A percentile compares a stretch with the other conserved stretches of the same genome.
These are phyloP conservation scores for Diaporthe sp. DNA, from an alignment of 2,329 filamentous ascomycete genomes.

Conservation along the genomic window DNA sequence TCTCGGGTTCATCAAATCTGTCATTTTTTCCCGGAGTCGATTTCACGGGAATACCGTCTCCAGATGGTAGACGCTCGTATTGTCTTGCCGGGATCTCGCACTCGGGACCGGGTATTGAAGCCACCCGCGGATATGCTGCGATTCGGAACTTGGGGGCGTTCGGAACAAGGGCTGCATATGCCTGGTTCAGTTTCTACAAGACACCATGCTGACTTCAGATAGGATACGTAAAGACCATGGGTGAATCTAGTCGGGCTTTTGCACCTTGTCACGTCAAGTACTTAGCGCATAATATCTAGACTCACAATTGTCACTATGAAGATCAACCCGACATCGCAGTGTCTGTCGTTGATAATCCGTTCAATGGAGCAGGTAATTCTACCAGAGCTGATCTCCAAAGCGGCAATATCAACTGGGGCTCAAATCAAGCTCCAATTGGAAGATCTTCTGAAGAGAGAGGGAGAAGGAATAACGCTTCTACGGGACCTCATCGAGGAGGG, in stretches of 20 bases:
- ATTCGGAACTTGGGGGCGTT: not conserved
- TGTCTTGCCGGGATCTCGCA: not conserved
- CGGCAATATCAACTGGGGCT: not conserved
- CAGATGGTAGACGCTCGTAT: not conserved
- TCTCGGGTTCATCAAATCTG: not conserved
- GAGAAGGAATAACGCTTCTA: not conserved
- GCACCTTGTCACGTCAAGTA: not conserved
- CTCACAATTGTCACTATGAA: not conserved
- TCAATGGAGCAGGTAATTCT: not conserved
- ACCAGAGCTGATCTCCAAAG: not conserved
- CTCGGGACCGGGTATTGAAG: not conserved
- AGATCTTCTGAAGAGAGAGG: not conserved
- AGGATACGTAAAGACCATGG: not conserved
- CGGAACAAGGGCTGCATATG: not conserved
- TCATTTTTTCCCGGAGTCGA: not conserved
- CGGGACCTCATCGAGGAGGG: not conserved
- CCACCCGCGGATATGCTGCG: not conserved
- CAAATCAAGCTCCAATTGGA: not conserved
- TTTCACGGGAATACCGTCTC: not conserved
- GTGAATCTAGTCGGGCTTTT: not conserved
- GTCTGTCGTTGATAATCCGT: slow-evolving; percentile 1
- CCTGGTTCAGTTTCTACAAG: not conserved
- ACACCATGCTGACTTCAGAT: not conserved
- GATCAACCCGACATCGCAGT: not conserved
- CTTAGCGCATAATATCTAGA: not conserved